Conservation (phyloP, 108 stramenopile genomes). For the Cyclotella choctawhatcheeana region DNA sequence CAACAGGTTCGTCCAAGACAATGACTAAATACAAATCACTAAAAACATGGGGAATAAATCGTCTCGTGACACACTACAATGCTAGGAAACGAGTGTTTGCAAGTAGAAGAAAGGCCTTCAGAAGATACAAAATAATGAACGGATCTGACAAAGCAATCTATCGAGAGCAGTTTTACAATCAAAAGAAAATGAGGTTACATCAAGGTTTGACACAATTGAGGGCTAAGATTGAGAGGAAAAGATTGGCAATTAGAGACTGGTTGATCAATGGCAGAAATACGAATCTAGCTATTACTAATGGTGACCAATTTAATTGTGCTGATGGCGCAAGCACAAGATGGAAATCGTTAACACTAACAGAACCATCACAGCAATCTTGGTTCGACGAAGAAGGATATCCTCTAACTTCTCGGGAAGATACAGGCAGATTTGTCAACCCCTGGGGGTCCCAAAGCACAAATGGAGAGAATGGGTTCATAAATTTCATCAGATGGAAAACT, state of each 20-base stretch:
- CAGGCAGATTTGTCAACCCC: slow-evolving; percentile 87
- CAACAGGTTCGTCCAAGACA: slow-evolving; percentile 12
- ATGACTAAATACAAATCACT: slow-evolving; percentile 9
- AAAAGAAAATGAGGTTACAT: neutral
- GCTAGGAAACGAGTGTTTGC: slow-evolving; percentile 47
- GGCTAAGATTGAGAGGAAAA: neutral
- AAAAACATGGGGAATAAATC: slow-evolving; percentile 25
- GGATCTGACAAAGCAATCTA: neutral
- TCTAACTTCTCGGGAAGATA: slow-evolving; percentile 65
- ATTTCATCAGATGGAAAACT: slow-evolving; percentile 66
- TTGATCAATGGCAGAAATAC: neutral
- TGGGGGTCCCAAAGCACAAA: slow-evolving; percentile 78
- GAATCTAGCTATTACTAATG: neutral
- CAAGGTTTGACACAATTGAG: neutral
- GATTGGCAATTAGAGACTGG: slow-evolving; percentile 3
- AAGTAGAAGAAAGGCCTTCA: neutral
- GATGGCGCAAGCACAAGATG: slow-evolving; percentile 15
- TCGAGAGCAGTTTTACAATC: neutral
- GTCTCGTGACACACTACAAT: slow-evolving; percentile 42
- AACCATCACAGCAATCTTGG: slow-evolving; percentile 69
- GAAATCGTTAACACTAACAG: slow-evolving; percentile 53
- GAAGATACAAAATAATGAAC: neutral
- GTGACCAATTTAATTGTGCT: neutral
- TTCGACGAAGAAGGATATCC: slow-evolving; percentile 81
- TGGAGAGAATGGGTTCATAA: slow-evolving; percentile 63